Base-by-base conservation (phyloP, 768 basidiomycete species). In the Mycena vulgaris region DNA sequence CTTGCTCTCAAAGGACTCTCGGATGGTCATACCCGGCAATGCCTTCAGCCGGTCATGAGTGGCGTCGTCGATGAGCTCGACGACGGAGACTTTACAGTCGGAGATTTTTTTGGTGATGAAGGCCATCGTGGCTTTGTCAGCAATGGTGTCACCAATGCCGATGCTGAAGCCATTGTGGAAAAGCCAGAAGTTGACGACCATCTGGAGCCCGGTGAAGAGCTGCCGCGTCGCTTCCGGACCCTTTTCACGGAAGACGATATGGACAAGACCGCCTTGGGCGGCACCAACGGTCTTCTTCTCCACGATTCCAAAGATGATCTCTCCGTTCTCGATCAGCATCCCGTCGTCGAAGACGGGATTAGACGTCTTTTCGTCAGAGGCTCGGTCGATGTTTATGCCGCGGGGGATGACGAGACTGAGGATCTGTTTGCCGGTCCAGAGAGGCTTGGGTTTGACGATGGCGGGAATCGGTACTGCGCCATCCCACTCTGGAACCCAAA, bases 281-380 rank as follows among this genome's bases (percentile, higher is more conserved):
- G 96, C 94, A 66, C 98, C 98, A 42, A 98, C 97, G n/a, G 96
- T 98, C 84, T 98, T 97, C 87, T 99, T 99, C 84, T 97, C 94
- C 53, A 99, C 94, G 68, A 96, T 93, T 30, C 98, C 97, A 76
- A 92, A 98, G 25, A 99, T 87, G 69, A 99, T 88, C 80, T 99
- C 96, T 19, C 98, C 98, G 72, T 99, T 96, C 80, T 99, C 98
- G 75, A 99, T 92, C 82, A 96, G 86, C 82, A 99, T 94, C 58
- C 97, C 97, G 69, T 98, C 95, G 77, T 99, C 98, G 74, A 92
- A 90, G 4, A 94, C 89, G 5, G 96, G 96, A 76, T 92, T 92
- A 0, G 89, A 87, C 2, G 91, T 91, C 73, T 92, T 92, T 0
- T 93, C 91, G 58, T 95, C 94, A 2, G 95, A 89, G 8, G 90